These are phyloP conservation scores for Agapanthus africanus DNA, from an alignment of 106 monocot genomes.

Conservation along the genomic window DNA sequence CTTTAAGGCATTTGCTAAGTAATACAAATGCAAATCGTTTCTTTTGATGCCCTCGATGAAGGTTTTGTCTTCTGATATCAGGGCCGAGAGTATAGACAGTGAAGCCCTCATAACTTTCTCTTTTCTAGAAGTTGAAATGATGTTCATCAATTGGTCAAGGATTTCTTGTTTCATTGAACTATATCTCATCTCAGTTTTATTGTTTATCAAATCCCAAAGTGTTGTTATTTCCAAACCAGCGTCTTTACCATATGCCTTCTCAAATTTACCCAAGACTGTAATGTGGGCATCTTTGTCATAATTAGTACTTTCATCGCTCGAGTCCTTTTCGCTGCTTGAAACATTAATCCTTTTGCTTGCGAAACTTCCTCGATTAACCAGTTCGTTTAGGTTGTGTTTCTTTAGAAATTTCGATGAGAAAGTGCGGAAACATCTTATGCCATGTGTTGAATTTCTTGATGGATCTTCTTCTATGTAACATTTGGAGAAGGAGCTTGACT, in stretches of 20 bases:
- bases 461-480: slow-evolving; percentile 24
- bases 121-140: slow-evolving; percentile 66
- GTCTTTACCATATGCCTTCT: slow-evolving; percentile 63
- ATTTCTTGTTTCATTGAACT: slow-evolving; percentile 53
- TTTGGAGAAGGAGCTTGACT: slow-evolving; percentile 28
- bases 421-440: slow-evolving; percentile 69
- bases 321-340: slow-evolving; percentile 39
- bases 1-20: slow-evolving; percentile 69
- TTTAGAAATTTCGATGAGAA: slow-evolving; percentile 54
- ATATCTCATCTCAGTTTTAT: slow-evolving; percentile 37
- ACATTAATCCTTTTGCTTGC: slow-evolving; percentile 45
- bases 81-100: slow-evolving; percentile 47
- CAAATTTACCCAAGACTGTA: slow-evolving; percentile 54
- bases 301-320: slow-evolving; percentile 44
- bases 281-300: slow-evolving; percentile 37
- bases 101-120: slow-evolving; percentile 59
- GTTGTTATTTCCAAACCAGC: slow-evolving; percentile 44
- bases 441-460: slow-evolving; percentile 31
- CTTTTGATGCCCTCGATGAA: slow-evolving; percentile 76
- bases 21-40: slow-evolving; percentile 43
- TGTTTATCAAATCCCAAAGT: slow-evolving; percentile 63
- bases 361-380: slow-evolving; percentile 45
- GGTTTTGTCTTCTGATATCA: slow-evolving; percentile 75
- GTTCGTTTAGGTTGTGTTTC: slow-evolving; percentile 42
- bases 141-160: slow-evolving; percentile 59